These are phyloP conservation scores for Gryganskiella cystojenkinii DNA, from an alignment of 192 early-diverging fungal species.

Conservation along the genomic window DNA sequence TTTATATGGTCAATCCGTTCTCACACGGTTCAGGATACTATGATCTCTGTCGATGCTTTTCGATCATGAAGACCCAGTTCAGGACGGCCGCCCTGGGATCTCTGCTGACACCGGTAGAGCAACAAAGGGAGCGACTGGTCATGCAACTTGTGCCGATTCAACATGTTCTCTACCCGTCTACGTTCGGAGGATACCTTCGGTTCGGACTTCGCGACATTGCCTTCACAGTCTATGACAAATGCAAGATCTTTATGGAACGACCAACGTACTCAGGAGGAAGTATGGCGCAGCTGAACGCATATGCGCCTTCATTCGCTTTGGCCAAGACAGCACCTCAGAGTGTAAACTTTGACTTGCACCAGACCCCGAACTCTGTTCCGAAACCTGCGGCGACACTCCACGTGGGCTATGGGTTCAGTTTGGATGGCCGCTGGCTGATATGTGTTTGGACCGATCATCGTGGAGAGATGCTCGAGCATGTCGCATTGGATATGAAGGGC, in stretches of 20 bases:
- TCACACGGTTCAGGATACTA: conserved; percentile 56
- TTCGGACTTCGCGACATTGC: conserved; percentile 64
- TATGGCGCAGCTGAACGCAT: conserved; percentile 52
- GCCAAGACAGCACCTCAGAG: conserved; percentile 52
- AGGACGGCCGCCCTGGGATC: conserved; percentile 35
- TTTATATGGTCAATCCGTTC: conserved; percentile 65
- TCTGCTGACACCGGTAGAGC: conserved; percentile 41
- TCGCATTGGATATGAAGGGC: conserved; percentile 35
- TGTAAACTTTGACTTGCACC: conserved; percentile 51
- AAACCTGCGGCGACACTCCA: conserved; percentile 57
- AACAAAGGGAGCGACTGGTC: conserved; percentile 53
- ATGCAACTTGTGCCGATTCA: conserved; percentile 63
- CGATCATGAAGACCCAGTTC: conserved; percentile 56
- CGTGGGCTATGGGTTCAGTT: conserved; percentile 60
- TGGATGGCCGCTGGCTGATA: conserved; percentile 61
- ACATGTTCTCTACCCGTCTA: conserved; percentile 57
- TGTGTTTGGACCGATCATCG: conserved; percentile 64
- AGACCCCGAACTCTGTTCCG: conserved; percentile 46
- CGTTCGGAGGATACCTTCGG: conserved; percentile 61
- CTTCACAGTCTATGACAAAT: conserved; percentile 64
- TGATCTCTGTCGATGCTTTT: conserved; percentile 61
- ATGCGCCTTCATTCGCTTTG: conserved; percentile 60
- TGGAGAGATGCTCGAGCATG: conserved; percentile 60
- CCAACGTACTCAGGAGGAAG: conserved; percentile 18
- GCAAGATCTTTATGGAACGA: conserved; percentile 55